Conservation (phyloP, 306 rosid species). For the Lupinus albus region DNA sequence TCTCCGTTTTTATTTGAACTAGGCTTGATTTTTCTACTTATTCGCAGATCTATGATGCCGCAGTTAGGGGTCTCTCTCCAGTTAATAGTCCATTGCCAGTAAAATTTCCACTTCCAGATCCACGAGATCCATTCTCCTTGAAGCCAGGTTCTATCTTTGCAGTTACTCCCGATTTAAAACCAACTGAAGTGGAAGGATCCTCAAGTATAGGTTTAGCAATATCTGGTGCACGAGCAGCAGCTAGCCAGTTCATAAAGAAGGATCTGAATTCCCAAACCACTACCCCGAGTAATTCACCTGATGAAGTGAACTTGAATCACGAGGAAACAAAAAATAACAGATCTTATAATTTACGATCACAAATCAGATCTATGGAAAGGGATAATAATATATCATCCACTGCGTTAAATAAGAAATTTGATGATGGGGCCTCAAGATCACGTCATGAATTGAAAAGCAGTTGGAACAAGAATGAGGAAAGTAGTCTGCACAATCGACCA, state of each 20-base stretch:
- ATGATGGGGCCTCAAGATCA: conserved; percentile 35
- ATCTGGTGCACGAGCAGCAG: conserved; percentile 91
- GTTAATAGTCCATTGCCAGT: conserved; percentile 67
- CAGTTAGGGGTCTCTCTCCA: conserved; percentile 71
- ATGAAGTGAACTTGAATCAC: conserved; percentile 28
- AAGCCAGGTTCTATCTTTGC: conserved; percentile 67
- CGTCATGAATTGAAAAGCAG: conserved; percentile 40
- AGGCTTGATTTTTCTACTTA: conserved; percentile 28
- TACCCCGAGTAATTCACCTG: conserved; percentile 15
- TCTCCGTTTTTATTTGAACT: conserved; percentile 27
- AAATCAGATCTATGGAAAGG: conserved; percentile 33
- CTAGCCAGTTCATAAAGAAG: conserved; percentile 73
- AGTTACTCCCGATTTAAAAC: conserved; percentile 41
- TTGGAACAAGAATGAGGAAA: conserved; percentile 39
- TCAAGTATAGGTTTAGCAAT: conserved; percentile 67
- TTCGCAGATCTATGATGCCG: conserved; percentile 73
- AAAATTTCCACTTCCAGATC: conserved; percentile 80
- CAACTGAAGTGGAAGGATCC: conserved; percentile 62
- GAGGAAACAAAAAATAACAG: conserved; percentile 32
- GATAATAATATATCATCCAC: conserved; percentile 29
- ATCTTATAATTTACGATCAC: conserved; percentile 45
- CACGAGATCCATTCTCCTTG: conserved; percentile 66
- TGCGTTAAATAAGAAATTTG: conserved; percentile 36
- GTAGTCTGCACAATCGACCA: conserved; percentile 39
- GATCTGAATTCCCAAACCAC: conserved; percentile 45